Evolutionary conservation across 352 stramenopile species (phyloP).

Genomic region (Phytophthora cactorum): DNA sequence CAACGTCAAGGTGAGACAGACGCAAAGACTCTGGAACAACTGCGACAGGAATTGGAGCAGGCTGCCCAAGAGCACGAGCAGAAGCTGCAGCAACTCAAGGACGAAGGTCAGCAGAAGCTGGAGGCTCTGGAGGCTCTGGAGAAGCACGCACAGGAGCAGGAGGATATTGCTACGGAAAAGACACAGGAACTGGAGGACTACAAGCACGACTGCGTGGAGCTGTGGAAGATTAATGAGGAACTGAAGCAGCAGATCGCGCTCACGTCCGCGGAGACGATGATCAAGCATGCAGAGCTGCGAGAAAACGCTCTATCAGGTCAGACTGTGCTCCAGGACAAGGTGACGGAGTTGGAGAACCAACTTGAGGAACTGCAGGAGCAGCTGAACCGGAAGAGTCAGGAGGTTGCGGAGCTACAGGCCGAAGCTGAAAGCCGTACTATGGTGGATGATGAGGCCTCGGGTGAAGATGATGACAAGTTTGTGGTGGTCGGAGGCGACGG

Average conservation of each 20-base stretch:
- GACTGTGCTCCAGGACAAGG: slow-evolving; percentile 53
- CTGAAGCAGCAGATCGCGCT: slow-evolving; percentile 77
- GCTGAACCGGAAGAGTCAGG: slow-evolving; percentile 62
- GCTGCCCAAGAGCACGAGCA: slow-evolving; percentile 24
- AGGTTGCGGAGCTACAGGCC: slow-evolving; percentile 46
- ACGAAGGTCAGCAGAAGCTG: slow-evolving; percentile 24
- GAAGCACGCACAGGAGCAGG: slow-evolving; percentile 33
- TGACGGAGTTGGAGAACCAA: slow-evolving; percentile 65
- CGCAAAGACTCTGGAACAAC: slow-evolving; percentile 18
- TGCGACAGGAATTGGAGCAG: slow-evolving; percentile 30
- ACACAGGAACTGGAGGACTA: slow-evolving; percentile 74
- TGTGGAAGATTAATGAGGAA: slow-evolving; percentile 84
- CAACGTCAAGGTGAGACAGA: slow-evolving; percentile 30
- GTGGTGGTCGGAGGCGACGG: slow-evolving; percentile 53
- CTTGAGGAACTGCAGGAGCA: slow-evolving; percentile 68
- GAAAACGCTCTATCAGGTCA: slow-evolving; percentile 65
- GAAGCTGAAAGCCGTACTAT: slow-evolving; percentile 27
- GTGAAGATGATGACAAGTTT: slow-evolving; percentile 47
- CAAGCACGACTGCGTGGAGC: slow-evolving; percentile 79
- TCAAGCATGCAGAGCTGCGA: slow-evolving; percentile 62
- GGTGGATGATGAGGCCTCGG: slow-evolving; percentile 25
- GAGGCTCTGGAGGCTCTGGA: slow-evolving; percentile 24
- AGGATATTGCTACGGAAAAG: slow-evolving; percentile 39
- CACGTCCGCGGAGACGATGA: slow-evolving; percentile 59
- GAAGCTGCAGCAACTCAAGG: slow-evolving; percentile 26